These are phyloP conservation scores for Zelopaecilomyces penicillatus DNA, from an alignment of 2,329 filamentous ascomycete genomes.

Conservation along the genomic window DNA sequence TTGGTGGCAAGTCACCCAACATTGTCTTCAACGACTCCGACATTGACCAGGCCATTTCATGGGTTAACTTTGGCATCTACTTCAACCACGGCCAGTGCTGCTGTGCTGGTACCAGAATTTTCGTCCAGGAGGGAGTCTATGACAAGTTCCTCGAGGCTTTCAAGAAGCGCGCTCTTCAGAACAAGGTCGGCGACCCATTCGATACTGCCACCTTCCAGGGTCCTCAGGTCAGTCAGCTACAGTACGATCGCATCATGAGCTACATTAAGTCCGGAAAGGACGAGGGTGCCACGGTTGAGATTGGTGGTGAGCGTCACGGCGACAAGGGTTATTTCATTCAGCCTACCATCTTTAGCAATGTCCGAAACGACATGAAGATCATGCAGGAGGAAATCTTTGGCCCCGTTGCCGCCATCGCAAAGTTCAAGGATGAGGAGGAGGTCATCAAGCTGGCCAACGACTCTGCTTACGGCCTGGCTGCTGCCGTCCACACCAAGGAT, in stretches of 20 bases:
- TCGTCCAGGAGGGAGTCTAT: conserved; percentile 79
- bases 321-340: conserved; percentile 82
- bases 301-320: conserved; percentile 46
- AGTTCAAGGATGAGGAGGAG: conserved; percentile 78
- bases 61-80: conserved; percentile 66
- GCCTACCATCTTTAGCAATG: conserved; percentile 83
- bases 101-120: conserved; percentile 74
- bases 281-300: conserved; percentile 54
- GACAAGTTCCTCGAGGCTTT: conserved; percentile 78
- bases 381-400: conserved; percentile 90
- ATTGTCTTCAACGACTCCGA: conserved; percentile 73
- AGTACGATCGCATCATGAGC: conserved; percentile 83
- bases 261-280: conserved; percentile 62
- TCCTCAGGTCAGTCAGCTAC: conserved; percentile 74
- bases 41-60: conserved; percentile 67
- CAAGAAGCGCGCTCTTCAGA: conserved; percentile 65
- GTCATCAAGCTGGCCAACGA: conserved; percentile 68
- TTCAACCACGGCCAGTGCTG: conserved; percentile 58
- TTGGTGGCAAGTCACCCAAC: conserved; percentile 74
- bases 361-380: conserved; percentile 79
- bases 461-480: conserved; percentile 72
- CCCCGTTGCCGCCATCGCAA: conserved; percentile 75
- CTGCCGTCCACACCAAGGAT: conserved; percentile 74
- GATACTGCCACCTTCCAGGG: conserved; percentile 74
- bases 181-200: conserved; percentile 80